Percentiles rank a stretch among this genome's conserved stretches.
phyloP scores from a whole-genome alignment of 257 asterid genomes.

The Handroanthus guayacan region DNA sequence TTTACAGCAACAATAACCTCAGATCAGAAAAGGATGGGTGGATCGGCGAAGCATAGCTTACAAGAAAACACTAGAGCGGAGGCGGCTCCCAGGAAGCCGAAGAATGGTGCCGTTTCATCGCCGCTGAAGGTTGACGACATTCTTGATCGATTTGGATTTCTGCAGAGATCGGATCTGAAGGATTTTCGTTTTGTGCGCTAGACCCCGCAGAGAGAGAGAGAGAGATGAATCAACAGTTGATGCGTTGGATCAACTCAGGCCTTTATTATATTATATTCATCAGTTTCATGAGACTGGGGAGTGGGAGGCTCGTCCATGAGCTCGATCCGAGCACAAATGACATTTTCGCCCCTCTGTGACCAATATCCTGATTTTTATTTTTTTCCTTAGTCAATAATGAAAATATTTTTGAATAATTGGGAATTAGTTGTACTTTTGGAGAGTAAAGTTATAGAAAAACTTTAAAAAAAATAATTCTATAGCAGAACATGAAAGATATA shows the following conservation, averaged over 20 bases:
- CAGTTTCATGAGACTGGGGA: slow-evolving; percentile 15
- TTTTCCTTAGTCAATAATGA: not conserved
- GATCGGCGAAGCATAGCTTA: slow-evolving; percentile 34
- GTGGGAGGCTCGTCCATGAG: slow-evolving; percentile 33
- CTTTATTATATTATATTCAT: slow-evolving; percentile 17
- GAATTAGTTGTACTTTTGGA: too few species aligned
- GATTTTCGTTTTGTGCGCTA: slow-evolving; percentile 23
- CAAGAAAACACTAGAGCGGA: slow-evolving; percentile 77
- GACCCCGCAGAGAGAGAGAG: slow-evolving; percentile 31
- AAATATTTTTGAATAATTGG: too few species aligned
- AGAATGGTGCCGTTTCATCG: slow-evolving; percentile 79
- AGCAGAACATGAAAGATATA: too few species aligned
- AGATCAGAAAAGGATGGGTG: slow-evolving; percentile 36
- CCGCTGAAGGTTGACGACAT: slow-evolving; percentile 74
- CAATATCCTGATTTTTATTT: not conserved
- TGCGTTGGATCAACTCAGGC: slow-evolving; percentile 5
- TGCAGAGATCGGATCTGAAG: slow-evolving; percentile 52
- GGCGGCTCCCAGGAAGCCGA: slow-evolving; percentile 79
- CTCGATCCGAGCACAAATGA: slow-evolving; percentile 14
- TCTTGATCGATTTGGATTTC: slow-evolving; percentile 9
- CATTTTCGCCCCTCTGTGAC: slow-evolving; percentile 28
- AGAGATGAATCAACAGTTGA: slow-evolving; percentile 27
- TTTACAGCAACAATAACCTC: not conserved
- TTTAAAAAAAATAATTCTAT: too few species aligned
- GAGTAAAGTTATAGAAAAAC: too few species aligned